These are phyloP conservation scores for Tetraselmis striata DNA, from an alignment of 139 green algal species.

Conservation along the genomic window DNA sequence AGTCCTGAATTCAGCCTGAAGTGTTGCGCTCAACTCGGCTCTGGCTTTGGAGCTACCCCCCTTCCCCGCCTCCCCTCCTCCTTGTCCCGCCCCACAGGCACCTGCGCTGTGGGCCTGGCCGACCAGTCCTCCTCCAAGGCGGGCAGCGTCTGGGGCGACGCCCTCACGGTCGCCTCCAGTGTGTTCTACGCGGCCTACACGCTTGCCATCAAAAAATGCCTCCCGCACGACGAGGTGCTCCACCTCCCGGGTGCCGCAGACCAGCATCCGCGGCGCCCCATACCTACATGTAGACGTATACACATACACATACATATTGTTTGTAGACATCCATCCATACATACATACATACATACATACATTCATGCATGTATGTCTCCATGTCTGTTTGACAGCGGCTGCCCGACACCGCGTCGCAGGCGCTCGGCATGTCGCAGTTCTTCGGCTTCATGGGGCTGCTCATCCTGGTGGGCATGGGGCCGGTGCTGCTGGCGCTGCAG, in stretches of 20 bases:
- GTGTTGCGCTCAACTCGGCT: too few relatives aligned
- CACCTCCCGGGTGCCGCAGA: too few relatives aligned
- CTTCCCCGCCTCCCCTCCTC: too few relatives aligned
- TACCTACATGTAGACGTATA: too few relatives aligned
- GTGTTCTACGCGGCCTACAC: conserved; percentile 84
- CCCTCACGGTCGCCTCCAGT: conserved; percentile 66
- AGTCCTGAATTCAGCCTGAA: too few relatives aligned
- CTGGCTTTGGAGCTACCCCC: too few relatives aligned
- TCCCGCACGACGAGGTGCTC: conserved; percentile 46
- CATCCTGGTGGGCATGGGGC: conserved; percentile 37
- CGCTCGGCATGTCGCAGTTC: conserved; percentile 53
- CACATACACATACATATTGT: too few relatives aligned
- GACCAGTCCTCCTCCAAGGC: neutral
- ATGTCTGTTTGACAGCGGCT: too few relatives aligned
- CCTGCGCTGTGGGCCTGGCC: neutral
- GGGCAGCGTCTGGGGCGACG: conserved; percentile 52
- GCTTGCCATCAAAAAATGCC: conserved; percentile 46
- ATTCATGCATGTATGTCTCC: too few relatives aligned
- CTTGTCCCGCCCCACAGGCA: neutral
- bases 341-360: too few relatives aligned
- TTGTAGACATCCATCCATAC: too few relatives aligned
- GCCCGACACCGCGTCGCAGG: neutral
- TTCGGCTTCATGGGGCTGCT: conserved; percentile 76
- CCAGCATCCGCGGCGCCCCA: too few relatives aligned
- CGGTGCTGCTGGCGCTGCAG: conserved; percentile 37